These are phyloP conservation scores for Xylaria sp. DNA, from an alignment of 2,329 filamentous ascomycete species.

Conservation along the genomic window DNA sequence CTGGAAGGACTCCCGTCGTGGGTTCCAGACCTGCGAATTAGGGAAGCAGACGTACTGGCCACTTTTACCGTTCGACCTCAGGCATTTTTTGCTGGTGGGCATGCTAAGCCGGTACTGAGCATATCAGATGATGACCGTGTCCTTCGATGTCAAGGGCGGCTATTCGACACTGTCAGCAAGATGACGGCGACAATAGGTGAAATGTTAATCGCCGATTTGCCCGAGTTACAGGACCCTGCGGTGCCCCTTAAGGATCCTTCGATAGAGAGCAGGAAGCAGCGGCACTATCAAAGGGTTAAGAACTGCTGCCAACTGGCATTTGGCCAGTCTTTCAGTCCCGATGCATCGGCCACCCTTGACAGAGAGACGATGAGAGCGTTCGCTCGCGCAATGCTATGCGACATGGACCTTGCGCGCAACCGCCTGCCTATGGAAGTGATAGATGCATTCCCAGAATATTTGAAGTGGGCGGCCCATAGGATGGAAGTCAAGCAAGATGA, in stretches of 20 bases:
- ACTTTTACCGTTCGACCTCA: slow-evolving; percentile 5
- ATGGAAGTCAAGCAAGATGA: not conserved
- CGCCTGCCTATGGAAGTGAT: not conserved
- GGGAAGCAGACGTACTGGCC: not conserved
- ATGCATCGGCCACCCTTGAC: not conserved
- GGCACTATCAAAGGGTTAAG: not conserved
- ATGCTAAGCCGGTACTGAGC: slow-evolving; percentile 4
- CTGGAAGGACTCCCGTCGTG: slow-evolving; percentile 11
- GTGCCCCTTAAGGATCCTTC: not conserved
- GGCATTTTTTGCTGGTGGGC: slow-evolving; percentile 5
- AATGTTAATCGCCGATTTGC: not conserved
- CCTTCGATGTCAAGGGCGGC: slow-evolving; percentile 2
- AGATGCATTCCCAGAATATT: slow-evolving; percentile 4
- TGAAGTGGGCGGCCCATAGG: not conserved
- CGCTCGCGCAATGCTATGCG: slow-evolving; percentile 8
- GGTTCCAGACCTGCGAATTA: slow-evolving; percentile 6
- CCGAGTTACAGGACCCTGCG: not conserved
- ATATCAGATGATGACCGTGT: slow-evolving; percentile 5
- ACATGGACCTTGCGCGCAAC: slow-evolving; percentile 1
- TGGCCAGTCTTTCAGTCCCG: not conserved
- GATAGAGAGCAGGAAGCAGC: not conserved
- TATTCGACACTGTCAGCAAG: slow-evolving; percentile 6
- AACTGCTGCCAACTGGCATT: not conserved
- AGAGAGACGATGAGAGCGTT: slow-evolving; percentile 6
- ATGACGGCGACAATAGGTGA: not conserved